Base-by-base conservation (phyloP, 148 eudicot species). In the Talinum fruticosum region DNA sequence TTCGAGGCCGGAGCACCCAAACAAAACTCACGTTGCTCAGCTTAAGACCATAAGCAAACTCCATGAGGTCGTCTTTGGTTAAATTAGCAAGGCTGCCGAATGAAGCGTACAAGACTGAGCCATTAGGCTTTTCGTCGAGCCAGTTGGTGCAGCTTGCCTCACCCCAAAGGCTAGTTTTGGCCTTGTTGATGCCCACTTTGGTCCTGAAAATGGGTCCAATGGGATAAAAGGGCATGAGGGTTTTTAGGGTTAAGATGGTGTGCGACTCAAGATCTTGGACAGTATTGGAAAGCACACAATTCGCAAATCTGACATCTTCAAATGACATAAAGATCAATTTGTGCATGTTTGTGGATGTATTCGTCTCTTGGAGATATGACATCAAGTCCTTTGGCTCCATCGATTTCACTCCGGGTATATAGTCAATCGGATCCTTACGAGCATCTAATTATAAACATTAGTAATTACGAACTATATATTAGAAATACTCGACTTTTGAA, bases 61-160 rank as follows among this genome's bases (percentile, higher is more conserved):
- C 92, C 35, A 67, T 61, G 5, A 90, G 73, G 8, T 83, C 89
- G 3, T 67, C 51, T 51, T 84, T 85, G 5, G 82, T 65, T 5
- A 87, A 67, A 77, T 81, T 90, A 23, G 92, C 93, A 53, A 87
- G 85, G 81, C 97, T 92, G 45, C 97, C 97, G 57, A 92, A 92
- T 12, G 97, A 92, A 1, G 90, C 84, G 44, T 88, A 93, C 69
- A 93, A 71, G 13, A 93, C 90, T 10, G 97, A 88, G 70, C 85
- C 87, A 19, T 35, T 73, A 0, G 89, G 84, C 73, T 87, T 87
- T 72, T 82, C 18, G 72, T 78, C 72, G 66, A 93, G 93, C 93
- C 96, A 93, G 0, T 80, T 73, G 72, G 84, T 78, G 83, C 96
- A 93, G 72, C 85, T 86, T 4, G 93, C 84, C 82, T 90, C 90